Percentiles rank a stretch among this genome's conserved stretches.
phyloP scores from a whole-genome alignment of 192 early-diverging fungal genomes.

The Bifiguratus adelaidae region DNA sequence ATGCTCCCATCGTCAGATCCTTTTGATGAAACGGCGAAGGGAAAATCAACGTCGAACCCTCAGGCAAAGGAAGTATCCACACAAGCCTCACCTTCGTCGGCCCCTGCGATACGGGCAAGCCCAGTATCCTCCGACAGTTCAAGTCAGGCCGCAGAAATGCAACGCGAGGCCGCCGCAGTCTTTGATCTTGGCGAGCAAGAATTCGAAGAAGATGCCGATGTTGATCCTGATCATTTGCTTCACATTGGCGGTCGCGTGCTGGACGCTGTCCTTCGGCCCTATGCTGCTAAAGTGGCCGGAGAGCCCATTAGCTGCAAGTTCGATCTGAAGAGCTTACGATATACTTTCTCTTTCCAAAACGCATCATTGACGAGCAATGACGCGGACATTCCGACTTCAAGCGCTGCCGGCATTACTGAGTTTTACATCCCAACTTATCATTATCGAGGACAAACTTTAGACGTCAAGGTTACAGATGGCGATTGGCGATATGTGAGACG shows the following conservation, averaged over 20 bases:
- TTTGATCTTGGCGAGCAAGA: constrained; percentile 38
- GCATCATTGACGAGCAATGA: neutral
- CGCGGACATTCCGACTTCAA: neutral
- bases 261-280: constrained; percentile 73
- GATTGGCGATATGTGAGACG: constrained; percentile 57
- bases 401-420: constrained; percentile 41
- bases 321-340: constrained; percentile 44
- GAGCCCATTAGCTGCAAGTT: constrained; percentile 47
- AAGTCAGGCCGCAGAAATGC: no score
- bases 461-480: constrained; percentile 55
- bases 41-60: no score
- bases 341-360: constrained; percentile 46
- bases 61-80: no score
- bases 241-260: constrained; percentile 68
- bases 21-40: no score
- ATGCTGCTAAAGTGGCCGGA: constrained; percentile 67
- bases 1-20: neutral
- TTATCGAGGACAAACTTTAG: constrained; percentile 32
- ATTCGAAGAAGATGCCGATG: constrained; percentile 19
- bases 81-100: no score
- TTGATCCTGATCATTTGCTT: constrained; percentile 28
- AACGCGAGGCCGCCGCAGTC: no score
- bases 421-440: constrained; percentile 70
- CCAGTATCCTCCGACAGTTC: no score
- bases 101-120: neutral